Evolutionary conservation across 192 early-diverging fungal species (phyloP).

Genomic region (Kappamyces sp.): DNA sequence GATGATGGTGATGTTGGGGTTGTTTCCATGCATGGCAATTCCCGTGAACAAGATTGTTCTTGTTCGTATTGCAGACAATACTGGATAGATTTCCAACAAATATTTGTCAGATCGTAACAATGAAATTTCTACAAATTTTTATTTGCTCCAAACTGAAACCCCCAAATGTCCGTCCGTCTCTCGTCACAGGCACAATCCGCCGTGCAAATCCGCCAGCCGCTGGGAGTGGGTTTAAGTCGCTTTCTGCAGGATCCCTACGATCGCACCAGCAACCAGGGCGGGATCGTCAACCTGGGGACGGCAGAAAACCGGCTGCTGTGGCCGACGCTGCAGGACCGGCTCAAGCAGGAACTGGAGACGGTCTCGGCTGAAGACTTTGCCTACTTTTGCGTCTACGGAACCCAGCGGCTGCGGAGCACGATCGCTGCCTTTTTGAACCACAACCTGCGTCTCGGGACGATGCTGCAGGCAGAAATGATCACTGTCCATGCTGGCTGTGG

Average conservation of each 20-base stretch:
- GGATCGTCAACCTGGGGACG: constrained; percentile 75
- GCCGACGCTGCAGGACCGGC: not conserved
- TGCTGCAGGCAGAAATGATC: constrained; percentile 49
- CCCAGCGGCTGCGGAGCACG: constrained; percentile 42
- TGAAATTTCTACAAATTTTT: too few species aligned
- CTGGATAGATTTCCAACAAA: too few species aligned
- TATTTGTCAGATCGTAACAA: too few species aligned
- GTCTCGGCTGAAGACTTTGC: constrained; percentile 17
- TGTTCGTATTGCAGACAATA: too few species aligned
- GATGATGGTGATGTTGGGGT: too few species aligned
- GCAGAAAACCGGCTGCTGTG: constrained; percentile 65
- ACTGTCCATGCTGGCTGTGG: constrained; percentile 62
- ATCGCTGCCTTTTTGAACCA: constrained; percentile 63
- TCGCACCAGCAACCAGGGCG: constrained; percentile 47
- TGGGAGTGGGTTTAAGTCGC: too few species aligned
- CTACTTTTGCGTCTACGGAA: constrained; percentile 52
- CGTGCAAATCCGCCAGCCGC: too few species aligned
- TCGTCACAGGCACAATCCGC: too few species aligned
- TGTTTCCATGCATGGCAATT: too few species aligned
- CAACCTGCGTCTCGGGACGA: constrained; percentile 46
- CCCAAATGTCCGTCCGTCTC: too few species aligned
- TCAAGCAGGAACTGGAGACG: not conserved
- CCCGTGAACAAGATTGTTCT: too few species aligned
- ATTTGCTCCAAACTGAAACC: too few species aligned
- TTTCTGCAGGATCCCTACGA: constrained; percentile 22